Evolutionary conservation across 2,329 filamentous ascomycete species (phyloP).

Genomic region (Cryphonectria naterciae): DNA sequence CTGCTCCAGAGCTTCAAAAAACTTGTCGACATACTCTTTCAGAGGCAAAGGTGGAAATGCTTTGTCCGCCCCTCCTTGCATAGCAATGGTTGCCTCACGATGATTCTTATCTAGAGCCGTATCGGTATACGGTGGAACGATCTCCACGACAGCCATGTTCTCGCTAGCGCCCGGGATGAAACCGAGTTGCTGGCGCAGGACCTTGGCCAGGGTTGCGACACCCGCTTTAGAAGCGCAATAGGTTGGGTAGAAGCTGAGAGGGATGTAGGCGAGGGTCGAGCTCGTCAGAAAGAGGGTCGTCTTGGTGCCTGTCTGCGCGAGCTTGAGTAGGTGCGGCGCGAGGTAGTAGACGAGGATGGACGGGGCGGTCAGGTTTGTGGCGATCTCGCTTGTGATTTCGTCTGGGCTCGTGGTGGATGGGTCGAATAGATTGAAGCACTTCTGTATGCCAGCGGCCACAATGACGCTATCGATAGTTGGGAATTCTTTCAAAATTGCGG

Average conservation of each 20-base stretch:
- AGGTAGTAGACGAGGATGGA: neutral
- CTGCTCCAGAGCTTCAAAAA: too few species aligned
- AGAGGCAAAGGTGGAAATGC: too few species aligned
- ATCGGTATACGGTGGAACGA: too few species aligned
- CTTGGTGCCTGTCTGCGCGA: neutral
- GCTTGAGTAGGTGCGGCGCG: neutral
- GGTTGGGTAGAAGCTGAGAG: slow-evolving; percentile 4
- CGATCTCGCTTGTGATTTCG: neutral
- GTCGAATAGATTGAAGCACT: neutral
- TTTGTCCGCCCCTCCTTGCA: too few species aligned
- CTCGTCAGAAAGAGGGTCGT: neutral
- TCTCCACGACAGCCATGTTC: too few species aligned
- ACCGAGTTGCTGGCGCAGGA: neutral
- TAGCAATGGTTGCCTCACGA: too few species aligned
- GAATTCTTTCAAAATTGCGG: neutral
- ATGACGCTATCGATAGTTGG: slow-evolving; percentile 3
- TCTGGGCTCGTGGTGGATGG: neutral
- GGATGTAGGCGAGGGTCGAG: neutral
- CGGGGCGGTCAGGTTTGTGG: neutral
- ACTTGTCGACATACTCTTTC: too few species aligned
- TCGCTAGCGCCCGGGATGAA: neutral
- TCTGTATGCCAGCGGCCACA: neutral
- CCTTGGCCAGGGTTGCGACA: neutral
- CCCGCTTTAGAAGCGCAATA: neutral
- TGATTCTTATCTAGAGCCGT: too few species aligned